phyloP scores from a whole-genome alignment of 179 eudicot species.

The Heliamphora pulchella region DNA sequence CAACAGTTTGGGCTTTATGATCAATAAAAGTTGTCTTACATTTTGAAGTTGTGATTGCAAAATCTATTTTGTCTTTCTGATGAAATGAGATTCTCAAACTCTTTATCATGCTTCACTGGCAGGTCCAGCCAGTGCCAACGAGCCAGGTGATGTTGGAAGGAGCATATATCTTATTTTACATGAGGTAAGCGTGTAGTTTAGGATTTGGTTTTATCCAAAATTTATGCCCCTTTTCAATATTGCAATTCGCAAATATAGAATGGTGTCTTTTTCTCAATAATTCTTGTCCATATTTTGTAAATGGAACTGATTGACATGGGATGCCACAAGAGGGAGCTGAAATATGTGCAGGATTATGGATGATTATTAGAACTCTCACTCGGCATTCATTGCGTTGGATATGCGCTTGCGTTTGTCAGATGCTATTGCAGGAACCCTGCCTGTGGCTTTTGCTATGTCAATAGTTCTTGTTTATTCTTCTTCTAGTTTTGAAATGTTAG shows the following conservation, averaged over 20 bases:
- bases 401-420: neutral
- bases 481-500: too few relatives aligned
- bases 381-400: neutral
- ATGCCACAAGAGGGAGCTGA: neutral
- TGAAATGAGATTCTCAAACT: constrained; percentile 13
- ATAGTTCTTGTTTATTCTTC: too few relatives aligned
- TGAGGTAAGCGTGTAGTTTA: constrained; percentile 51
- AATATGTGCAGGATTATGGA: neutral
- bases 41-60: neutral
- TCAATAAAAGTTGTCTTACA: neutral
- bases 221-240: neutral
- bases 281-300: neutral
- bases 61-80: neutral
- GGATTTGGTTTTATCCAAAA: neutral
- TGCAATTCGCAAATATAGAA: neutral
- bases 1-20: neutral
- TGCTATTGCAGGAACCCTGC: neutral
- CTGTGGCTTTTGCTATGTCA: too few relatives aligned
- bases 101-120: constrained; percentile 17
- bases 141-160: constrained; percentile 96
- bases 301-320: neutral
- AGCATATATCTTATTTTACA: constrained; percentile 87
- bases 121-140: constrained; percentile 71
- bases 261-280: neutral
- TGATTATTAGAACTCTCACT: neutral